Conservation (phyloP, 2,329 filamentous ascomycete genomes). For the Paecilomyces formosus region DNA sequence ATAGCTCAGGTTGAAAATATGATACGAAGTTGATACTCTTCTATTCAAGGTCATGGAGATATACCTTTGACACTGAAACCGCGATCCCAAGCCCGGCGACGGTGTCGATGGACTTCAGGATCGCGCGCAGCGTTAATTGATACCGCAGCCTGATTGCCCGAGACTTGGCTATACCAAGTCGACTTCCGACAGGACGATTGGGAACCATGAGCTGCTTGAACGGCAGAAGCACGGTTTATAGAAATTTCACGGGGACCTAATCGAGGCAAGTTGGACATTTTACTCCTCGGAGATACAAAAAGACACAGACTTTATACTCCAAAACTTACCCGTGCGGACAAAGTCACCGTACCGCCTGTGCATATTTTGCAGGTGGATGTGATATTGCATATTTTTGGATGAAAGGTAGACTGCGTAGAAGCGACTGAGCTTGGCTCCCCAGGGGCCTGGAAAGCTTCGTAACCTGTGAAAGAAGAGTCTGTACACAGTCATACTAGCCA, state of each 20-base stretch:
- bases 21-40: too few species aligned
- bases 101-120: slow-evolving; percentile 7
- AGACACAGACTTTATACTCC: too few species aligned
- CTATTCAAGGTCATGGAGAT: not conserved
- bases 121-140: slow-evolving; percentile 6
- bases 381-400: slow-evolving; percentile 20
- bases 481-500: slow-evolving; percentile 29
- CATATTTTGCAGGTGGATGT: slow-evolving; percentile 19
- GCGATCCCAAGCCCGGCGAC: slow-evolving; percentile 8
- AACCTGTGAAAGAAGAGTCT: slow-evolving; percentile 15
- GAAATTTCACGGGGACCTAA: slow-evolving; percentile 4
- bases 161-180: slow-evolving; percentile 9
- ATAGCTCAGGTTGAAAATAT: too few species aligned
- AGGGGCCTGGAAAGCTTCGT: slow-evolving; percentile 7
- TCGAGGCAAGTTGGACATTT: too few species aligned
- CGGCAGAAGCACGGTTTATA: slow-evolving; percentile 5
- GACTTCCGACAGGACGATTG: slow-evolving; percentile 7
- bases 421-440: slow-evolving; percentile 11
- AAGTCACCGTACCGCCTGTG: slow-evolving; percentile 26
- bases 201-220: slow-evolving; percentile 5
- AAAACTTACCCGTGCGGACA: slow-evolving; percentile 21
- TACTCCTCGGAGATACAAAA: too few species aligned
- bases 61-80: slow-evolving; percentile 8
- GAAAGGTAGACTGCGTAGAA: slow-evolving; percentile 20
- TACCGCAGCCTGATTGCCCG: slow-evolving; percentile 1